Conservation (phyloP, 192 early-diverging fungal genomes). For the Coemansia sp. region DNA sequence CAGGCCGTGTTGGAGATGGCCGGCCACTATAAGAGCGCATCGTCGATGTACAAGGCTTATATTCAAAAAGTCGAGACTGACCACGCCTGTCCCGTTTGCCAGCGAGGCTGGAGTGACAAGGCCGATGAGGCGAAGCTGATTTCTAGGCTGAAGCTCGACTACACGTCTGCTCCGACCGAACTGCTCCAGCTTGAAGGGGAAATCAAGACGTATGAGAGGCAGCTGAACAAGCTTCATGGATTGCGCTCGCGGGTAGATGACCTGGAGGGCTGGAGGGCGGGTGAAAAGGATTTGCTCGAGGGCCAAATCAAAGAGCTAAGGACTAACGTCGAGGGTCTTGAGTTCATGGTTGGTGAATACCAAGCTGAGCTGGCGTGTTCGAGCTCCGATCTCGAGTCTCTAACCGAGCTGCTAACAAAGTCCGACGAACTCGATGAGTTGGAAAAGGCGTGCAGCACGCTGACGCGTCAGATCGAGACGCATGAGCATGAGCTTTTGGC, state of each 20-base stretch:
- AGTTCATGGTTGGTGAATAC: constrained; percentile 9
- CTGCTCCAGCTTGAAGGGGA: constrained; percentile 37
- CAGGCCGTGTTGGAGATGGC: constrained; percentile 53
- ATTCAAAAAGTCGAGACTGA: constrained; percentile 61
- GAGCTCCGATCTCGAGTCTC: constrained; percentile 13
- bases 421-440: constrained; percentile 31
- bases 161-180: constrained; percentile 39
- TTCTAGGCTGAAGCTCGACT: constrained; percentile 45
- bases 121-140: constrained; percentile 47
- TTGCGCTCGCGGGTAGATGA: constrained; percentile 35
- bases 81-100: constrained; percentile 81
- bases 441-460: constrained; percentile 35
- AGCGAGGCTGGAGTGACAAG: constrained; percentile 64
- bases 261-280: constrained; percentile 42
- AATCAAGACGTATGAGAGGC: constrained; percentile 23
- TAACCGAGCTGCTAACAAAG: constrained; percentile 7
- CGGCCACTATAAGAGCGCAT: constrained; percentile 54
- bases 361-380: constrained; percentile 21
- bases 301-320: constrained; percentile 51
- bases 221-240: constrained; percentile 20
- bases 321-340: constrained; percentile 31
- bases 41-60: constrained; percentile 66
- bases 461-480: constrained; percentile 52
- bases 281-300: constrained; percentile 28
- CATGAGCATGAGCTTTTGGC: constrained; percentile 56